Evolutionary conservation across 2,329 filamentous ascomycete genomes (phyloP), one percentile per base, ranked within the genome.

Genomic region (Phialophora expanda): DNA sequence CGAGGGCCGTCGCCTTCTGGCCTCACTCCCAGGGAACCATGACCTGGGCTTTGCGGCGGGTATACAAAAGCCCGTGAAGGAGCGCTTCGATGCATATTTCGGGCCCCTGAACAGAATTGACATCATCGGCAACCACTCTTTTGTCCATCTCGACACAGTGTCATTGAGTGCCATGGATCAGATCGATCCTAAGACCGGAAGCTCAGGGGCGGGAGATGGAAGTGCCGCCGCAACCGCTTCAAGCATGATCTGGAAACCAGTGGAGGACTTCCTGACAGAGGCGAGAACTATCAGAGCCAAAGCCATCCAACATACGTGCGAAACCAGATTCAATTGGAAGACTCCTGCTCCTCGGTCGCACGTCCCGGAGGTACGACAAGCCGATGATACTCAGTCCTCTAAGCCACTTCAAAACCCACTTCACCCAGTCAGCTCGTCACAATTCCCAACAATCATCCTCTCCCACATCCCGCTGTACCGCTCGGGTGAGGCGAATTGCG

Each of bases 401-500:
- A 14, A 26, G 0, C 3, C 41, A 28, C 8, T 14, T 5, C 57
- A 32, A 20, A 61, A 55, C 17, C 26, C 14, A 9, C 62, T 24
- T 46, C 12, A 51, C 9, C 26, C 54, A 50, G 53, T 69, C 46
- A 62, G 56, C 26, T 70, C 69, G 8, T 67, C 66, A 17, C 64
- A 70, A 41, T 87, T 98, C 57, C 95, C 95, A 11, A 93, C 94
- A 0, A 87, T 99, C 66, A 84, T 99, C 2, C 86, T 99, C 9
- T 92, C 91, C 0, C 95, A 99, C 74, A 92, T 98, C 0, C 95
- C 95, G 0, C 82, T 99, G 7, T 97, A 92, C 74, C 89, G 95
- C 66, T 84, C 87, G 0, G 86, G 89, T 0, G 91, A 90, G 5
- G 96, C 92, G 0, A 92, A 93, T 0, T 99, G 95, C 76, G 95